Conservation (phyloP, 768 basidiomycete species). For the Boletellus sp. region DNA sequence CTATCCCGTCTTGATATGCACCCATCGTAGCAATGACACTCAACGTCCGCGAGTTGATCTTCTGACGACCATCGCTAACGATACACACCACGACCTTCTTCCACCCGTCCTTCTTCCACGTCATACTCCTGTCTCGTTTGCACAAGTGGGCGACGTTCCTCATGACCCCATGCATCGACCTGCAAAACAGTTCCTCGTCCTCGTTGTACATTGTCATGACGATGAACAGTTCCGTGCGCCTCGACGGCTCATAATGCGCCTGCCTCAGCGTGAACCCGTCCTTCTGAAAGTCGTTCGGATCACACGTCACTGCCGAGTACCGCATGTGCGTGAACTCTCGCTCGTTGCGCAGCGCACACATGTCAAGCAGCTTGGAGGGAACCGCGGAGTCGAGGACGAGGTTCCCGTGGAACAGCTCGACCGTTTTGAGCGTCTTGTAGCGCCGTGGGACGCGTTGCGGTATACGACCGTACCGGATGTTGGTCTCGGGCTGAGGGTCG, state of each 20-base stretch:
- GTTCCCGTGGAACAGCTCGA: constrained; percentile 92
- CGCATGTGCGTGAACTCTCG: constrained; percentile 96
- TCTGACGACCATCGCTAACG: constrained; percentile 80
- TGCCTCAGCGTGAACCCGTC: constrained; percentile 85
- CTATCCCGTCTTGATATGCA: constrained; percentile 90
- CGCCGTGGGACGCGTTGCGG: constrained; percentile 86
- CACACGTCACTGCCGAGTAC: constrained; percentile 93
- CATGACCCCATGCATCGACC: constrained; percentile 95
- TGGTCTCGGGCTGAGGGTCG: constrained; percentile 41
- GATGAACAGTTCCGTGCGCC: constrained; percentile 91
- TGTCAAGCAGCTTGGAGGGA: constrained; percentile 84
- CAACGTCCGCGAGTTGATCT: constrained; percentile 81
- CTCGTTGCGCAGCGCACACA: constrained; percentile 72
- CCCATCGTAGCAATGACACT: constrained; percentile 92
- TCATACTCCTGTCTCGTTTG: constrained; percentile 81
- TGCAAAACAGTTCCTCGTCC: constrained; percentile 82
- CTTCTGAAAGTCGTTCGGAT: constrained; percentile 87
- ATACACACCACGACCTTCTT: constrained; percentile 96
- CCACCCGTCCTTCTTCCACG: constrained; percentile 98
- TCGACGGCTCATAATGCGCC: constrained; percentile 84
- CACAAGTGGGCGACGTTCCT: constrained; percentile 90
- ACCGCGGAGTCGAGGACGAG: constrained; percentile 89
- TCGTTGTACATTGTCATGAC: constrained; percentile 99
- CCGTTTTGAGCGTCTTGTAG: constrained; percentile 91
- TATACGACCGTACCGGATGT: constrained; percentile 85